Base-by-base conservation (phyloP, 768 basidiomycete species). In the Auriculariales sp. region DNA sequence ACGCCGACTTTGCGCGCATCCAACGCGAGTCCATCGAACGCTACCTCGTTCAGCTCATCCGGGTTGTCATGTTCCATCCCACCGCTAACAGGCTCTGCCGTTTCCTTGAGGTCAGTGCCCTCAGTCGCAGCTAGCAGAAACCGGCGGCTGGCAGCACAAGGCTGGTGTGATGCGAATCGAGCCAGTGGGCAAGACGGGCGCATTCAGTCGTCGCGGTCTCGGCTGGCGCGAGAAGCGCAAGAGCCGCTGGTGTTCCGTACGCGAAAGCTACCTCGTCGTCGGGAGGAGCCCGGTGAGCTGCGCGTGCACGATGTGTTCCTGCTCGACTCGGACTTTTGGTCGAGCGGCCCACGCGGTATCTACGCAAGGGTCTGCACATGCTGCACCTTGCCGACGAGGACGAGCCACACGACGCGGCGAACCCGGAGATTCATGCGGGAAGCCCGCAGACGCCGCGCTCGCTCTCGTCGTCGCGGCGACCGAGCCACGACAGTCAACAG, bases 41-140 rank as follows among this genome's bases (percentile, higher is more conserved):
- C 45, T 99, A 99, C 61, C 72, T 98, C 2, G 73, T 98, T 28
- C 75, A 76, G 33, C 72, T 99, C 12, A 91, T 95, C 52, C 79
- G 85, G 25, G 84, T 88, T 2, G 92, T 95, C 92, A 95, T 98
- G 87, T 95, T 94, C 65, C 89, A 92, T 58, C 89, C 93, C 1
- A 79, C 90, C 19, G 76, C 89, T 1, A 97, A 97, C 59, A 79
- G 93, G 29, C 66, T 99, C 0, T 80, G 83, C 34, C 81, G 81
- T 4, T 99, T 97, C 64, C 73, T 99, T 44, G 95, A 99, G 63
- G 73, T 98, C 36, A 92, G 87, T 36, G 81, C 93, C 1, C 68
- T 98, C 25, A 93, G 84, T 7, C 95, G 51, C 61, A 77, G 9
- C 73, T 92, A 17, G 88, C 92, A 0, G 74, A 74, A 47, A 74